Evolutionary conservation across 1,284 basidiomycete genomes (phyloP), one percentile per base, ranked within the genome.

Genomic region (Lentinula novae-zelandiae): DNA sequence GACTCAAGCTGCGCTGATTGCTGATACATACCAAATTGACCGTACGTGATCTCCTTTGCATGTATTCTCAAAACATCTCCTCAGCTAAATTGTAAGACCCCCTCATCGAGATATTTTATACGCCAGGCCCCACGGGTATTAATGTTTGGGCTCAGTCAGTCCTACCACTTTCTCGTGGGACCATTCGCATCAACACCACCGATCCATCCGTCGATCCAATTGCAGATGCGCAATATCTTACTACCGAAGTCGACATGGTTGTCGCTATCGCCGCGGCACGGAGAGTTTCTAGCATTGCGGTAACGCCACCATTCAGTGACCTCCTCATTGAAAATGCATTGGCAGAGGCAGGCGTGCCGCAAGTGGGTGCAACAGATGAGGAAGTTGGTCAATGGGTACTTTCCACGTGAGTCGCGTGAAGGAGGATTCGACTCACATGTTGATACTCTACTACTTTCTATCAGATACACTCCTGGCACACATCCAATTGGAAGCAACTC

Each of bases 231-330:
- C 64, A 62, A 34, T 65, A 53, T 36, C 63, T 65, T 27, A 62
- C 59, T 5, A 59, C 55, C 8, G 64, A 64, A 10, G 27, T 48
- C 2, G 63, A 65, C 42, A 36, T 65, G 9, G 46, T 59, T 17
- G 58, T 64, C 13, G 58, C 55, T 10, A 53, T 62, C 5, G 38
- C 62, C 15, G 62, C 62, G 46, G 64, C 62, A 33, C 54, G 64
- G 8, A 61, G 57, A 22, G 46, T 64, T 27, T 53, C 60, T 1
- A 56, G 60, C 40, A 61, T 59, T 27, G 62, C 62, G 4, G 13
- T 53, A 17, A 65, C 64, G 0, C 64, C 58, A 44, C 64, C 64
- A 2, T 65, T 65, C 38, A 65, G 63, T 49, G 59, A 64, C 15
- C 56, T 65, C 9, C 48, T 65, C 12, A 53, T 34, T 2, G 15